Evolutionary conservation across 2,329 filamentous ascomycete species (phyloP), one percentile per base, ranked within the genome.

Genomic region (Phyllosticta citribraziliensis): DNA sequence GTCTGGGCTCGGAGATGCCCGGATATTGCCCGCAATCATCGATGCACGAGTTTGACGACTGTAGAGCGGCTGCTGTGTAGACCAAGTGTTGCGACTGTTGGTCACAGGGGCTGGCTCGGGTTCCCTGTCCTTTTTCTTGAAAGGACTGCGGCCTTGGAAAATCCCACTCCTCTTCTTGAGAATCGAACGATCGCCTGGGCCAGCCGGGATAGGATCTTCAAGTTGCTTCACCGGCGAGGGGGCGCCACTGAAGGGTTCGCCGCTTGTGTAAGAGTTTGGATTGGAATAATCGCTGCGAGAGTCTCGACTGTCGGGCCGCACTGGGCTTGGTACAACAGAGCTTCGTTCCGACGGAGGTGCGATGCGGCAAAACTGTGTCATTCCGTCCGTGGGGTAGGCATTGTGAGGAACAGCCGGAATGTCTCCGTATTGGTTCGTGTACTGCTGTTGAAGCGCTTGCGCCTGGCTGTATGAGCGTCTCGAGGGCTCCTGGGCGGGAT

Each of bases 281-380:
- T 91, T 90, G 3, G 91, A 96, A 71, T 90, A 89, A 65, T 97
- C 93, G 74, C 93, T 97, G 67, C 89, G 87, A 56, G 90, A 94
- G 69, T 96, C 92, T 65, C 89, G 85, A 72, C 91, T 96, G 14
- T 88, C 88, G 55, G 91, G 90, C 54, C 91, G 83, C 56, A 83
- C 85, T 24, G 86, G 83, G 64, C 84, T 87, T 53, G 82, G 85
- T 22, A 82, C 81, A 25, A 57, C 40, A 5, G 87, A 87, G 74
- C 81, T 91, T 74, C 76, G 84, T 75, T 87, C 85, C n/a, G 85
- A 87, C 56, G 82, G 82, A 50, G 87, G 83, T 3, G 86, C 88
- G 50, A 89, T 86, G 63, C 91, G 86, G 74, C 93, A 97, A 64
- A 97, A 88, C 84, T 97, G 96, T 0, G 93, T 97, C 91, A 97